Evolutionary conservation across 495 filamentous ascomycete species (phyloP).

Genomic region (Aspergillus cavernicola): DNA sequence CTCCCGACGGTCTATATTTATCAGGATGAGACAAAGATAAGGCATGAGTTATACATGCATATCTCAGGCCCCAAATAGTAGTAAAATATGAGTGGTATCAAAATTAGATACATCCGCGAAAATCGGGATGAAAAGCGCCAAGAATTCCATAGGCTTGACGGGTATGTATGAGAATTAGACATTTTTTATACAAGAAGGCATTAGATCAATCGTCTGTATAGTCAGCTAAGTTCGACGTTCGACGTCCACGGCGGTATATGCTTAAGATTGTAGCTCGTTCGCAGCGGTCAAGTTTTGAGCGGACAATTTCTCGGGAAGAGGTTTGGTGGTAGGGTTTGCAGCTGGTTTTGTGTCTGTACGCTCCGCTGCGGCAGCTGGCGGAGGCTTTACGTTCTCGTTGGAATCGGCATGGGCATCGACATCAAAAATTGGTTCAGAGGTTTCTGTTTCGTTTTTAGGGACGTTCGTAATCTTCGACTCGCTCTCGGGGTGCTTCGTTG

Average conservation of each 20-base stretch:
- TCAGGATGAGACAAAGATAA: too few relatives aligned
- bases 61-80: too few relatives aligned
- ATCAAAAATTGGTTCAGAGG: background rate
- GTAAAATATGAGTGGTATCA: background rate
- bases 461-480: background rate
- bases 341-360: background rate
- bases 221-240: too few relatives aligned
- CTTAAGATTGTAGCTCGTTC: background rate
- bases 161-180: too few relatives aligned
- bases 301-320: background rate
- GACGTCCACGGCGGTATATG: constrained; percentile 20
- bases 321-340: background rate
- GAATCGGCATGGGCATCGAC: background rate
- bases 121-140: background rate
- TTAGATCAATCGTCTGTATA: background rate
- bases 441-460: background rate
- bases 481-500: background rate
- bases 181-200: background rate
- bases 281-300: background rate
- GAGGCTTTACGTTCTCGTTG: background rate
- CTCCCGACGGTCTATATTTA: too few relatives aligned
- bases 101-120: background rate
- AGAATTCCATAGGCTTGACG: too few relatives aligned
- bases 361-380: background rate
- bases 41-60: too few relatives aligned